Base-by-base conservation (phyloP, 169 alveolate species). In the Eimeria tenella region DNA sequence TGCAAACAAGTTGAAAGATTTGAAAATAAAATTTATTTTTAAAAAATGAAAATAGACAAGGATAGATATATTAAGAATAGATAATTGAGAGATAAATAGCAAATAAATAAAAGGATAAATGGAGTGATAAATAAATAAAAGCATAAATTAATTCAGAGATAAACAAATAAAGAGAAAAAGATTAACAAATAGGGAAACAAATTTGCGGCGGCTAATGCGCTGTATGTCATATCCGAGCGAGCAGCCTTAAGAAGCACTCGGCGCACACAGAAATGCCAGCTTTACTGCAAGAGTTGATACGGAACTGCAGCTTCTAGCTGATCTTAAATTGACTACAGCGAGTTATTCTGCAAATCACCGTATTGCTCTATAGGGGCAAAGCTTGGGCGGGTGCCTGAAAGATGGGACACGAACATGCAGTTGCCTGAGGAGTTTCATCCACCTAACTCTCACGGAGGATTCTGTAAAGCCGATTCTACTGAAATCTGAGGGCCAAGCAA, bases 361-460 rank as follows among this genome's bases (percentile, higher is more conserved):
- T 84, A 84, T 84, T 84, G 91, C 8, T 15, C 65, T 42, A 19
- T 0, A 4, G 91, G 91, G 23, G 81, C 79, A 77, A 42, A 17
- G 75, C 79, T 62, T 1, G 91, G 91, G 25, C 91, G 91, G 42
- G 63, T 50, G 81, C 63, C 91, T 84, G 91, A n/a, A 42, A 60
- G 50, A 84, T 17, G 50, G 19, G 49, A 25, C 11, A 62, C 42
- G 42, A 31, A 31, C 42, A 31, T 31, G 42, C 42, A 31, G 42
- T 31, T 31, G 42, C 42, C 42, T 31, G 42, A 31, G 2, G 42
- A 31, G 42, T 31, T 31, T 31, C 42, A 2, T 31, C 2, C 42
- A 31, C 42, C 42, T 31, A 31, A 31, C 42, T 31, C 4, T 31
- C 42, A 31, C 42, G 42, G 0, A 31, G 42, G 42, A 31, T 31